Conservation (phyloP, 2,329 filamentous ascomycete genomes). For the Myriosclerotinia scirpicola region DNA sequence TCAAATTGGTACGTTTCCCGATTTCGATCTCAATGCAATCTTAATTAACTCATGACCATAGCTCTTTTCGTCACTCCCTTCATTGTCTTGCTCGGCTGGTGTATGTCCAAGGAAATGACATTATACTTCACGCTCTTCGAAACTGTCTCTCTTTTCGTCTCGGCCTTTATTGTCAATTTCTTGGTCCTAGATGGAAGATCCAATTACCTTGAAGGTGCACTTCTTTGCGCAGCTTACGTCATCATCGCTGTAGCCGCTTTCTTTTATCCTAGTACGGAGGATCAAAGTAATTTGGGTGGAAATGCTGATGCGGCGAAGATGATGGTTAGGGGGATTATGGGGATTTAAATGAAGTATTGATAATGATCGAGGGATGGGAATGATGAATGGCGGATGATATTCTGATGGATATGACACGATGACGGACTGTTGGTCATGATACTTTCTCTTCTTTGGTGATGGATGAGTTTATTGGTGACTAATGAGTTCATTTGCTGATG, state of each 20-base stretch:
- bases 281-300: slow-evolving; percentile 47
- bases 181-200: slow-evolving; percentile 80
- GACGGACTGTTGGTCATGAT: background rate
- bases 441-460: background rate
- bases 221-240: slow-evolving; percentile 65
- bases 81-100: slow-evolving; percentile 71
- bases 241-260: slow-evolving; percentile 68
- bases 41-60: slow-evolving; percentile 25
- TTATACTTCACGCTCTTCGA: slow-evolving; percentile 88
- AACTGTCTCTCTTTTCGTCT: slow-evolving; percentile 82
- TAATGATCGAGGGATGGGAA: background rate
- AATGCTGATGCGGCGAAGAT: slow-evolving; percentile 36
- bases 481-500: background rate
- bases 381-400: no score
- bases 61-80: slow-evolving; percentile 68
- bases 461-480: no score
- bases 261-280: slow-evolving; percentile 58
- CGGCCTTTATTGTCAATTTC: slow-evolving; percentile 84
- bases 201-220: slow-evolving; percentile 80
- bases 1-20: slow-evolving; percentile 56
- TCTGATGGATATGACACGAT: background rate
- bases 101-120: slow-evolving; percentile 66
- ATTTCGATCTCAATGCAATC: background rate
- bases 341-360: background rate
- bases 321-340: slow-evolving; percentile 31